Conservation (phyloP, 768 basidiomycete species). For the Amanita pallidorosea region DNA sequence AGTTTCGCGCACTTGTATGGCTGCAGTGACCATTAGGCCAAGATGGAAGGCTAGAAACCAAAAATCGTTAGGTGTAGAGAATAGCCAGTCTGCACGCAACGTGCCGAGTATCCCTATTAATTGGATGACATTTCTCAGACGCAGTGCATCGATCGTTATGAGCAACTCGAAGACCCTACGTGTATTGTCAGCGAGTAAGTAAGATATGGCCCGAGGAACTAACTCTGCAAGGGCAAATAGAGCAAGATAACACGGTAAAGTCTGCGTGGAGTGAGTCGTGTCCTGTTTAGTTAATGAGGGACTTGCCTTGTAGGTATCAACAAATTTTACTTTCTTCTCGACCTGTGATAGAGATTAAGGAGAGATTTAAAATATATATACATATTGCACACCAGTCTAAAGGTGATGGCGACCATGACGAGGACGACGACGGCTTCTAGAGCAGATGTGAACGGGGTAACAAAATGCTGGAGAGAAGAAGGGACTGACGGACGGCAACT, state of each 20-base stretch:
- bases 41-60: constrained; percentile 54
- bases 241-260: constrained; percentile 76
- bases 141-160: constrained; percentile 78
- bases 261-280: constrained; percentile 15
- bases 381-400: constrained; percentile 39
- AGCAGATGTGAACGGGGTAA: background rate
- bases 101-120: constrained; percentile 60
- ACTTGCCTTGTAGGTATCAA: constrained; percentile 42
- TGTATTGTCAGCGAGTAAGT: background rate
- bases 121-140: constrained; percentile 70
- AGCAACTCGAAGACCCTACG: constrained; percentile 68
- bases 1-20: constrained; percentile 75
- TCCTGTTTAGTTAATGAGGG: background rate
- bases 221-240: constrained; percentile 79
- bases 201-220: constrained; percentile 11
- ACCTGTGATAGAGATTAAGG: constrained; percentile 28
- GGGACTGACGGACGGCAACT: constrained; percentile 57
- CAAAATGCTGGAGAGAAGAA: background rate
- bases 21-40: constrained; percentile 63
- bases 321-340: constrained; percentile 33
- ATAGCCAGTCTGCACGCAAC: background rate
- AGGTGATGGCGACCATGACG: constrained; percentile 63
- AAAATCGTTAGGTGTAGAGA: background rate
- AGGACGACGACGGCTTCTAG: constrained; percentile 70
- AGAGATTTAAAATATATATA: background rate